A percentile compares a stretch with the other conserved stretches of the same genome.
These are phyloP conservation scores for Jimgerdemannia flammicorona DNA, from an alignment of 192 early-diverging fungal species.

Conservation along the genomic window DNA sequence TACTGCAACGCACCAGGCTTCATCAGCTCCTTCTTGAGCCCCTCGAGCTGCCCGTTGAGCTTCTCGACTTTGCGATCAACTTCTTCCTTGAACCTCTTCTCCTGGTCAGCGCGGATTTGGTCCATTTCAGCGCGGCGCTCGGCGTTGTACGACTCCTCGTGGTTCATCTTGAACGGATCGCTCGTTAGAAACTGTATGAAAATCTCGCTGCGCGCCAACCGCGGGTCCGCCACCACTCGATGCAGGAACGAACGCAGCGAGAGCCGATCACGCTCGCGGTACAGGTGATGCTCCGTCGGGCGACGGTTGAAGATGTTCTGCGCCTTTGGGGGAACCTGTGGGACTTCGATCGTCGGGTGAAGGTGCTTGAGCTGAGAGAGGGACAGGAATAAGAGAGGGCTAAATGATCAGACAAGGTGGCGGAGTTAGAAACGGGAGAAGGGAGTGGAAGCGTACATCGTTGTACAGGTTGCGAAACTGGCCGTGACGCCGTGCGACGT, in stretches of 20 bases:
- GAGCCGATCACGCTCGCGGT: slow-evolving; percentile 49
- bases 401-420: not conserved
- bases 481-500: slow-evolving; percentile 42
- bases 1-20: slow-evolving; percentile 18
- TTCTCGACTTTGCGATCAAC: slow-evolving; percentile 41
- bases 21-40: slow-evolving; percentile 42
- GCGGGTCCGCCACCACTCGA: slow-evolving; percentile 23
- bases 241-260: slow-evolving; percentile 40
- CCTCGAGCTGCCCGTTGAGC: slow-evolving; percentile 40
- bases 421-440: not conserved
- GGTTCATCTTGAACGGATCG: slow-evolving; percentile 28
- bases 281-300: slow-evolving; percentile 5
- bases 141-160: slow-evolving; percentile 30
- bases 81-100: slow-evolving; percentile 36
- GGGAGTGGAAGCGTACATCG: slow-evolving; percentile 20
- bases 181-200: slow-evolving; percentile 39
- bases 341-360: slow-evolving; percentile 40
- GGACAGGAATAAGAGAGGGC: not conserved
- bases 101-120: slow-evolving; percentile 32
- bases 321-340: slow-evolving; percentile 34
- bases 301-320: slow-evolving; percentile 12
- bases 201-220: slow-evolving; percentile 21
- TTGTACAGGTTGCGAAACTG: slow-evolving; percentile 40
- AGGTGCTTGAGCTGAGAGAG: slow-evolving; percentile 31
- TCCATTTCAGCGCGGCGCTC: slow-evolving; percentile 35